phyloP scores from a whole-genome alignment of 2,329 filamentous ascomycete species.

The Herpotrichia juniperi region DNA sequence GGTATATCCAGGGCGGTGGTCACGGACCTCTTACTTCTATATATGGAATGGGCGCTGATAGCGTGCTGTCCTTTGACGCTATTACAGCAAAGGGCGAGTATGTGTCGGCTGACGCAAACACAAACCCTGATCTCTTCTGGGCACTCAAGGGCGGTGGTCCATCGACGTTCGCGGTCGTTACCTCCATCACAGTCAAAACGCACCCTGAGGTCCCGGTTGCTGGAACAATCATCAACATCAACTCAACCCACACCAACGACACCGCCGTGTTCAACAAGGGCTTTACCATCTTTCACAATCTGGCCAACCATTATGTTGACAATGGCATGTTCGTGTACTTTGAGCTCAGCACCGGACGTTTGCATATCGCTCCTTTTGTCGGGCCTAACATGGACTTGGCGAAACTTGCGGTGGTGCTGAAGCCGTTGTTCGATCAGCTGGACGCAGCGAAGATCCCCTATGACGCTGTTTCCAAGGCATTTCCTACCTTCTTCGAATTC shows the following conservation, averaged over 20 bases:
- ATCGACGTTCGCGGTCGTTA: conserved; percentile 37
- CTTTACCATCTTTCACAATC: conserved; percentile 40
- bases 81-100: conserved; percentile 47
- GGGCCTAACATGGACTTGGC: conserved; percentile 37
- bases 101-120: conserved; percentile 36
- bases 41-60: conserved; percentile 48
- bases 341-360: conserved; percentile 31
- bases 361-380: conserved; percentile 41
- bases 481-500: conserved; percentile 44
- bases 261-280: conserved; percentile 33
- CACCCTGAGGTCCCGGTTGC: conserved; percentile 40
- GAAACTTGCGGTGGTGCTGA: conserved; percentile 31
- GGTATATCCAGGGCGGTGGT: conserved; percentile 52
- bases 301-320: conserved; percentile 39
- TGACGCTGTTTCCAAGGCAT: conserved; percentile 31
- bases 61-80: conserved; percentile 45
- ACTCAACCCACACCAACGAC: conserved; percentile 42
- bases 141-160: conserved; percentile 43
- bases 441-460: conserved; percentile 40
- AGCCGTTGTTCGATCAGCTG: conserved; percentile 35
- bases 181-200: conserved; percentile 40
- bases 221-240: conserved; percentile 42
- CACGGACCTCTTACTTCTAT: conserved; percentile 48
- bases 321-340: conserved; percentile 46
- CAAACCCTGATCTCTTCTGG: conserved; percentile 47